Conservation (phyloP, 768 basidiomycete genomes). For the Butyriboletus loyo region DNA sequence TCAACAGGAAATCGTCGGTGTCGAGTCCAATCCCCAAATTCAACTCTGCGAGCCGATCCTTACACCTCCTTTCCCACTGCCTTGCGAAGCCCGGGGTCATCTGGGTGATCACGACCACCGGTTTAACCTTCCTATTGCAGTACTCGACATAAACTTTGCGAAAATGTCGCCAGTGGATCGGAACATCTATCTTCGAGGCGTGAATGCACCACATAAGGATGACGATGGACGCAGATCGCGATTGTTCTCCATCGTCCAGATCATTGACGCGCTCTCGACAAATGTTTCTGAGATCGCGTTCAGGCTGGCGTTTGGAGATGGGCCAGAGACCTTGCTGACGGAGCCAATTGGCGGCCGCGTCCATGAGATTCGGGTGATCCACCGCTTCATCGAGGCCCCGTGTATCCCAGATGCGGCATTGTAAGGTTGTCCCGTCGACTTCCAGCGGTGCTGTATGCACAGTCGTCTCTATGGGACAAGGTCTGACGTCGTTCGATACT, state of each 20-base stretch:
- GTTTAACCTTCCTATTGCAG: slow-evolving; percentile 22
- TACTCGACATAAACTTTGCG: slow-evolving; percentile 27
- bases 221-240: slow-evolving; percentile 6
- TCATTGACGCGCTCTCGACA: slow-evolving; percentile 18
- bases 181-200: slow-evolving; percentile 28
- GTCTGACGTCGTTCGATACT: slow-evolving; percentile 25
- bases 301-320: slow-evolving; percentile 15
- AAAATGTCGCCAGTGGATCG: slow-evolving; percentile 26
- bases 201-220: slow-evolving; percentile 30
- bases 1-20: slow-evolving; percentile 2
- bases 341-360: slow-evolving; percentile 16
- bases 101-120: slow-evolving; percentile 25
- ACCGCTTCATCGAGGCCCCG: slow-evolving; percentile 28
- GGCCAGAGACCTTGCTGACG: slow-evolving; percentile 20
- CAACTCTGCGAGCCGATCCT: slow-evolving; percentile 12
- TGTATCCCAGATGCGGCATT: slow-evolving; percentile 24
- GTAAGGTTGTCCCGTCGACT: slow-evolving; percentile 1
- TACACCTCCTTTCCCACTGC: slow-evolving; percentile 21
- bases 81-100: slow-evolving; percentile 15
- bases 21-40: slow-evolving; percentile 2
- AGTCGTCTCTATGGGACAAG: slow-evolving; percentile 23
- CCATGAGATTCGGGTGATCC: slow-evolving; percentile 22
- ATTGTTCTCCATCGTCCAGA: slow-evolving; percentile 6
- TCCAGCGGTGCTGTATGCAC: slow-evolving; percentile 8
- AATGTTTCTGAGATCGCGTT: slow-evolving; percentile 21